phyloP scores from a whole-genome alignment of 176 grass and related monocot species.

The barley (Hordeum vulgare) region MorexV3_pseudomolecules_assembly NC_058524.1:438926420-438926919 shows the following conservation, averaged over 20 bases:
- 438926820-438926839: background rate
- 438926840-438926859: background rate
- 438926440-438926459: background rate
- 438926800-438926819: background rate
- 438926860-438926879: constrained; percentile 69
- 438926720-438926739: background rate
- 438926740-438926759: constrained; percentile 14
- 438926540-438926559: constrained; percentile 95
- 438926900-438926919: too few relatives aligned
- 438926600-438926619: constrained; percentile 95
- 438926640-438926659: constrained; percentile 65
- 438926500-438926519: constrained; percentile 23
- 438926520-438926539: constrained; percentile 90
- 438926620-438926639: constrained; percentile 90
- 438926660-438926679: background rate
- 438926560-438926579: constrained; percentile 94
- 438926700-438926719: background rate
- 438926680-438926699: background rate
- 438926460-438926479: background rate
- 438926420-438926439: background rate
- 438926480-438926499: background rate
- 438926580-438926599: constrained; percentile 82
- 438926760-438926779: background rate
- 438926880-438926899: too few relatives aligned
- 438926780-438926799: background rate